These are phyloP conservation scores for Ogataea angusta DNA, from an alignment of 805 yeast genomes.

Conservation along the genomic window DNA sequence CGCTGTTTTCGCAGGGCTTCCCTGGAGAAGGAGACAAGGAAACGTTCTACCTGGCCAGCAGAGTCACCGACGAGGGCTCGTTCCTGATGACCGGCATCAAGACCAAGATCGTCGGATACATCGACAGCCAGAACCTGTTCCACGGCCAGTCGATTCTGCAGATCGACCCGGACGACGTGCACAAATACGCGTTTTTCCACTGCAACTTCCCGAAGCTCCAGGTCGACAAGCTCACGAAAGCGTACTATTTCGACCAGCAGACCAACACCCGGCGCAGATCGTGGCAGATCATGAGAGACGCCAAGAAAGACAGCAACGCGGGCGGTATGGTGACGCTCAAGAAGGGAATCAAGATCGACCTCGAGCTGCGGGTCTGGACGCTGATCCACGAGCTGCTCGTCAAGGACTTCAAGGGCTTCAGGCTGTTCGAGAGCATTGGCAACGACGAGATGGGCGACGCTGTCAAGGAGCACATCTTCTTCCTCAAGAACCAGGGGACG, in stretches of 20 bases:
- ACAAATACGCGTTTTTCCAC: conserved; percentile 29
- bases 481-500: conserved; percentile 17
- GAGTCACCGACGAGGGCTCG: conserved; percentile 33
- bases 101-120: conserved; percentile 31
- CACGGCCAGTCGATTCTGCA: conserved; percentile 33
- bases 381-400: conserved; percentile 20
- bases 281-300: conserved; percentile 30
- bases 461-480: conserved; percentile 17
- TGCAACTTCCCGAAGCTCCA: conserved; percentile 32
- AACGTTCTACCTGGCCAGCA: conserved; percentile 69
- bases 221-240: conserved; percentile 18
- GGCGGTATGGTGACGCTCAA: conserved; percentile 17
- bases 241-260: conserved; percentile 19
- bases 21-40: conserved; percentile 84
- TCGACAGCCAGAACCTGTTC: conserved; percentile 24
- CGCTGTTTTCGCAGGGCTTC: conserved; percentile 64
- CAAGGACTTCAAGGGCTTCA: conserved; percentile 28
- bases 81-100: conserved; percentile 28
- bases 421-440: conserved; percentile 21
- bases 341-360: conserved; percentile 22
- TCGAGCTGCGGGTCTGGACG: conserved; percentile 30
- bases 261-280: conserved; percentile 20
- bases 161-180: conserved; percentile 25
- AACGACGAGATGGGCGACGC: conserved; percentile 28
- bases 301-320: conserved; percentile 29